Conservation (phyloP, 139 green algal species). For the Coelastrella sp. region DNA sequence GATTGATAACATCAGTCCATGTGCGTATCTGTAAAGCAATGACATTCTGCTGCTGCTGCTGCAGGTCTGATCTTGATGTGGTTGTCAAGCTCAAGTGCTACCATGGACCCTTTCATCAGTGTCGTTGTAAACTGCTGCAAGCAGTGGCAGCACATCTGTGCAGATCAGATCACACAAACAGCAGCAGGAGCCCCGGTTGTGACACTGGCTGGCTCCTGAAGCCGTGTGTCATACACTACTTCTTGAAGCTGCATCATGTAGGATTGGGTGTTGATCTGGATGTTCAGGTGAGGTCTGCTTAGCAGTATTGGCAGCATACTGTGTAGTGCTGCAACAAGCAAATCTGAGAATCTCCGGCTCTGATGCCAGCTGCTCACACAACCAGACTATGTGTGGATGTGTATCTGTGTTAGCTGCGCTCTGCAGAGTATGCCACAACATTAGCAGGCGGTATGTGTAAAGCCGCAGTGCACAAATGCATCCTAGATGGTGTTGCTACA, state of each 20-base stretch:
- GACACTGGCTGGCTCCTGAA: not conserved
- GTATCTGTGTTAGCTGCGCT: too few relatives aligned
- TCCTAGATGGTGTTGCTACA: too few relatives aligned
- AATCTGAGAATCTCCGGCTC: too few relatives aligned
- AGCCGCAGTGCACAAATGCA: too few relatives aligned
- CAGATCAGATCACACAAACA: not conserved
- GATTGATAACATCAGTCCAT: too few relatives aligned
- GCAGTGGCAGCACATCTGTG: not conserved
- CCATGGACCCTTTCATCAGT: not conserved
- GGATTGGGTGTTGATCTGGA: not conserved
- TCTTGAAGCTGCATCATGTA: not conserved
- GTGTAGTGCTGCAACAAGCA: not conserved
- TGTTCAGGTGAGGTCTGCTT: not conserved
- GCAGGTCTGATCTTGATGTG: slow-evolving; percentile 20
- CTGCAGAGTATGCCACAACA: too few relatives aligned
- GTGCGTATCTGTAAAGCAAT: not conserved
- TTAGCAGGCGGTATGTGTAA: too few relatives aligned
- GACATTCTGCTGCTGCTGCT: not conserved
- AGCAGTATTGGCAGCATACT: not conserved
- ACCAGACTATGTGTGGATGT: too few relatives aligned
- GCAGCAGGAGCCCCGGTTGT: not conserved
- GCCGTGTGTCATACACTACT: not conserved
- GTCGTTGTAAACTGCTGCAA: not conserved
- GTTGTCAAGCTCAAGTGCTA: slow-evolving; percentile 12
- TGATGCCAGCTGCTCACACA: too few relatives aligned